A percentile compares a stretch with the other conserved stretches of the same genome.
These are phyloP conservation scores for Ostreobium quekettii DNA, from an alignment of 139 green algal genomes.

Conservation along the genomic window DNA sequence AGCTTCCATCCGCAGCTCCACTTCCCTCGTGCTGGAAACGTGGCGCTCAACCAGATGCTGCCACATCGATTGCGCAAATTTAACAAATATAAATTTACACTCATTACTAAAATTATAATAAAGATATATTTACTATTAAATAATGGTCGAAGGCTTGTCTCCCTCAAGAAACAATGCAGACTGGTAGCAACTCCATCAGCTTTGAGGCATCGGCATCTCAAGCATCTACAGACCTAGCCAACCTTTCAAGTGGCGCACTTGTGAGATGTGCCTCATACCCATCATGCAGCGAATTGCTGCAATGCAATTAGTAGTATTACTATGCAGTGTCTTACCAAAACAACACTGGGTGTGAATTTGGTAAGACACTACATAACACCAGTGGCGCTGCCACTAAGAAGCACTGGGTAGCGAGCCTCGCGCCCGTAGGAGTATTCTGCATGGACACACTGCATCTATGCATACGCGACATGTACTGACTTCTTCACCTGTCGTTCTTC, in stretches of 20 bases:
- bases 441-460: neutral
- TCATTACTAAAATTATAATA: constrained; percentile 6
- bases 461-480: neutral
- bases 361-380: too few species aligned
- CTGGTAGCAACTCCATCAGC: neutral
- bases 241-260: too few species aligned
- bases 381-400: too few species aligned
- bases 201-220: too few species aligned
- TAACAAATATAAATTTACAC: neutral
- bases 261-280: too few species aligned
- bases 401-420: too few species aligned
- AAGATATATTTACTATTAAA: neutral
- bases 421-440: too few species aligned
- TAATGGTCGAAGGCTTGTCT: neutral
- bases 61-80: neutral
- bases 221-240: too few species aligned
- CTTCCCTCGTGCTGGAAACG: constrained; percentile 1
- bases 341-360: too few species aligned
- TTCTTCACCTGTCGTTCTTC: neutral
- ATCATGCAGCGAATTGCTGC: too few species aligned
- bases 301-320: too few species aligned
- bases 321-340: too few species aligned
- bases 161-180: neutral
- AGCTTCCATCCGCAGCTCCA: constrained; percentile 5
- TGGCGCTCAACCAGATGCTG: constrained; percentile 7